Base-by-base conservation (phyloP, 345 rosid species). In the Trapa bicornis region DNA sequence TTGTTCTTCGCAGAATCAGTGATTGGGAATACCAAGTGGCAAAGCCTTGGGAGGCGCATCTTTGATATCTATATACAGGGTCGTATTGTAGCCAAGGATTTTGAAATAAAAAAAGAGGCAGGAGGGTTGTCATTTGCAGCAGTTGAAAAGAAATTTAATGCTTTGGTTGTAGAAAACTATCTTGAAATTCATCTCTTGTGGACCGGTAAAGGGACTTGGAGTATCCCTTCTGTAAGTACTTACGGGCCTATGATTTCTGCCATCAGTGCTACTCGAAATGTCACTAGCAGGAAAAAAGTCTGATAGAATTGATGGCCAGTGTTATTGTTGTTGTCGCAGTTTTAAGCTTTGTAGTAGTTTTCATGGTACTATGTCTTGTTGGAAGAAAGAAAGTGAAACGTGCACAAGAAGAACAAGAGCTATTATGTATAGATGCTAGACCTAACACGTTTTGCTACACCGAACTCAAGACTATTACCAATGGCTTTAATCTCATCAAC, bases 191-290 rank as follows among this genome's bases (percentile, higher is more conserved):
- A 79, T 66, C 63, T 76, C 36, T 76, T 79, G 70, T 79, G 82
- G 82, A 75, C 82, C 56, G 82, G 82, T 36, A 79, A 79, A 62
- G 82, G 82, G 68, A 79, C 82, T 5, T 76, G 82, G 36, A 76
- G 80, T 47, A 12, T 74, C 36, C 82, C 76, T 42, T 17, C 14
- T 47, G 61, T 22, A 71, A 78, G 74, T 62, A 76, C 76, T 11
- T 79, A 79, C 38, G 82, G 82, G 54, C 82, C 82, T 39, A 47
- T 68, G 3, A 69, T 79, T 64, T 75, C 91, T 15, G 88, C 88
- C 50, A 74, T 86, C 74, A 81, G 86, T 72, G 87, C 83, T 45
- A 74, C 72, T 35, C 82, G 90, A 76, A 58, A 58, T 58, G 32
- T 58, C 63, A 35, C 35, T 58, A 58, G 38, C 38, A 58, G 35